Base-by-base conservation (phyloP, 2,329 filamentous ascomycete genomes). In the Diaporthe citriasiana region DNA sequence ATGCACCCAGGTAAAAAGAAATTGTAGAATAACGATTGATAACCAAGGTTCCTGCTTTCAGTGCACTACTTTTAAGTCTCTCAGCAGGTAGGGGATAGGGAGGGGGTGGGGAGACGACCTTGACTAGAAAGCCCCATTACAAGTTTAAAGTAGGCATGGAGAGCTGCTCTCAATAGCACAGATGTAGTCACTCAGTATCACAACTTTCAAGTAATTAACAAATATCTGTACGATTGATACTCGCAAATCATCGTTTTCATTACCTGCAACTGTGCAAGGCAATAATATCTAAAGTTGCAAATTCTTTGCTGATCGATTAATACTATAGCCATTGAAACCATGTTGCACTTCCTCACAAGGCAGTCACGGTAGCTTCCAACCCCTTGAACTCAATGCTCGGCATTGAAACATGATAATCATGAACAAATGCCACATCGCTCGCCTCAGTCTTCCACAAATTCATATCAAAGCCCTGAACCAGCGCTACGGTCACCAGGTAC, bases 381-480 rank as follows among this genome's bases (percentile, higher is more conserved):
- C 65, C 65, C 65, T 69, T 69, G 30, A 69, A 69, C 65, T 55
- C 47, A 42, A 69, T 6, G 47, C n/a, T 69, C 47, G 65, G 65
- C 47, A 69, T 55, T 38, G 65, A 69, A 55, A 69, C 65, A 69
- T 69, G 65, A 69, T 69, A 69, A 69, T 69, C 65, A 69, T 69
- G 47, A 69, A 55, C 45, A 69, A 69, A 69, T 42, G 65, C 47
- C 65, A 69, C 65, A 42, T 69, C 65, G 47, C 65, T 53, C 30
- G 65, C 65, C 33, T 30, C 47, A 53, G 65, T 69, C 65, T 55
- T 55, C 65, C 65, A 69, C 65, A 69, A 42, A 25, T 76, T 74
- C 73, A 78, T 77, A 74, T 78, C 76, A 73, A 78, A 78, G 50
- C 75, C 70, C 73, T 72, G 75, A 70, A 78, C 76, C 69, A 78